A percentile compares a stretch with the other conserved stretches of the same genome.
These are phyloP conservation scores for Endotrypanum monterogeii DNA, from an alignment of 208 protist species.

Conservation along the genomic window DNA sequence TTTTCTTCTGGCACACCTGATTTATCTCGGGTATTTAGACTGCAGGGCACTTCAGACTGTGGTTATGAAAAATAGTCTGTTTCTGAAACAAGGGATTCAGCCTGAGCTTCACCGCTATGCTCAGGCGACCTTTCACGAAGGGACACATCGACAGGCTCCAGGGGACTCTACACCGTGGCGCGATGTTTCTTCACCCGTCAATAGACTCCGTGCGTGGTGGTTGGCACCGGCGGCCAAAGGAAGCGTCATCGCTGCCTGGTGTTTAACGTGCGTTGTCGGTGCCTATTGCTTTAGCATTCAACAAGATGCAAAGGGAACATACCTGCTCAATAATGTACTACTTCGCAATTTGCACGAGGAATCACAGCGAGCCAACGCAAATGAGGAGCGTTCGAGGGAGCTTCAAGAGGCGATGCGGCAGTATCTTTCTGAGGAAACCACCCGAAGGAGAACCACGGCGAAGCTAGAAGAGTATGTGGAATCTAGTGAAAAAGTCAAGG, in stretches of 20 bases:
- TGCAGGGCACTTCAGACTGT: neutral
- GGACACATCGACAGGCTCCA: constrained; percentile 79
- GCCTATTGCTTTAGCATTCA: constrained; percentile 87
- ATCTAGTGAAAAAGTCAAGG: constrained; percentile 40
- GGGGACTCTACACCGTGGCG: constrained; percentile 89
- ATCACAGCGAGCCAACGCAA: constrained; percentile 71
- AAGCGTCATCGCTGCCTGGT: constrained; percentile 83
- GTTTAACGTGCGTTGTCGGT: constrained; percentile 70
- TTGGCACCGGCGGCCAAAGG: constrained; percentile 79
- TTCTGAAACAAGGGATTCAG: constrained; percentile 44
- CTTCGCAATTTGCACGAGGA: constrained; percentile 85
- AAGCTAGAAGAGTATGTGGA: constrained; percentile 37
- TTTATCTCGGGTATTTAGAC: constrained; percentile 13
- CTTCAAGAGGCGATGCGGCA: constrained; percentile 62
- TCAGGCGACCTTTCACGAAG: constrained; percentile 87
- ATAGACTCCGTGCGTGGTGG: constrained; percentile 75
- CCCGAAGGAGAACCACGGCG: constrained; percentile 29
- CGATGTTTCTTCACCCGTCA: constrained; percentile 79
- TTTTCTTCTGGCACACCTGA: constrained; percentile 11
- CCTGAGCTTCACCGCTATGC: constrained; percentile 83
- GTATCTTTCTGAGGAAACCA: constrained; percentile 33
- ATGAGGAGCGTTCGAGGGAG: constrained; percentile 56
- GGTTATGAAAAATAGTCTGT: constrained; percentile 25
- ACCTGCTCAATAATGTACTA: constrained; percentile 88
- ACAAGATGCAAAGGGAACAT: constrained; percentile 85